Conservation (phyloP, 2,329 filamentous ascomycete species). For the Aspergillus sp. region DNA sequence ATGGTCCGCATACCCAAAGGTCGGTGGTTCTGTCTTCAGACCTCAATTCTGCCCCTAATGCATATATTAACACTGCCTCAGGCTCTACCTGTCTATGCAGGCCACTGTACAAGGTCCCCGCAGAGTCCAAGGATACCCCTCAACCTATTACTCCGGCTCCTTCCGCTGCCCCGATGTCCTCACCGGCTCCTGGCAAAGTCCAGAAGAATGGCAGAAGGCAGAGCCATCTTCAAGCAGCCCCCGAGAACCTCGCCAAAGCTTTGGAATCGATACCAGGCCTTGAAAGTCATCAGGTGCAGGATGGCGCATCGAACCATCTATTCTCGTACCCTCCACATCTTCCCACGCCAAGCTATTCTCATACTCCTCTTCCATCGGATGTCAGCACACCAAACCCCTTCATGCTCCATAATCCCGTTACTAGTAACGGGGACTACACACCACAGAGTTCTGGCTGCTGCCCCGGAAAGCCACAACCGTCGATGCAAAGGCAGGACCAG, state of each 20-base stretch:
- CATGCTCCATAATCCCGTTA: slow-evolving; percentile 1
- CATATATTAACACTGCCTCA: slow-evolving; percentile 7
- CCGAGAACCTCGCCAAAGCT: slow-evolving; percentile 27
- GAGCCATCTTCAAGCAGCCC: slow-evolving; percentile 23
- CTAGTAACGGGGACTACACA: not conserved
- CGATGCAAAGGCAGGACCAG: slow-evolving; percentile 5
- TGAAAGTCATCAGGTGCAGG: slow-evolving; percentile 13
- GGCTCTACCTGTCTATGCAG: slow-evolving; percentile 34
- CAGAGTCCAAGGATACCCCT: slow-evolving; percentile 13
- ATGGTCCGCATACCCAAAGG: slow-evolving; percentile 39
- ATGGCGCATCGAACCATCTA: slow-evolving; percentile 6
- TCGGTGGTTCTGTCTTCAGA: slow-evolving; percentile 9
- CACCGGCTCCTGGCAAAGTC: slow-evolving; percentile 22
- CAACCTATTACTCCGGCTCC: slow-evolving; percentile 7
- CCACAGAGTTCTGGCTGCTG: slow-evolving; percentile 15
- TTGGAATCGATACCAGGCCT: slow-evolving; percentile 19
- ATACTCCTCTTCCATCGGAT: too few species aligned
- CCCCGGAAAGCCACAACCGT: slow-evolving; percentile 8
- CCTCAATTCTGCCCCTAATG: not conserved
- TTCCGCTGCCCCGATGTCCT: slow-evolving; percentile 12
- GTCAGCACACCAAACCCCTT: not conserved
- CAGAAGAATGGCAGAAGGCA: slow-evolving; percentile 27
- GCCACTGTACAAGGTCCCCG: slow-evolving; percentile 32
- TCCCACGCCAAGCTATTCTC: not conserved
- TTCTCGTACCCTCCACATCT: slow-evolving; percentile 7